Evolutionary conservation across 768 basidiomycete species (phyloP).

Genomic region (Dictyophora rubrovolvata): DNA sequence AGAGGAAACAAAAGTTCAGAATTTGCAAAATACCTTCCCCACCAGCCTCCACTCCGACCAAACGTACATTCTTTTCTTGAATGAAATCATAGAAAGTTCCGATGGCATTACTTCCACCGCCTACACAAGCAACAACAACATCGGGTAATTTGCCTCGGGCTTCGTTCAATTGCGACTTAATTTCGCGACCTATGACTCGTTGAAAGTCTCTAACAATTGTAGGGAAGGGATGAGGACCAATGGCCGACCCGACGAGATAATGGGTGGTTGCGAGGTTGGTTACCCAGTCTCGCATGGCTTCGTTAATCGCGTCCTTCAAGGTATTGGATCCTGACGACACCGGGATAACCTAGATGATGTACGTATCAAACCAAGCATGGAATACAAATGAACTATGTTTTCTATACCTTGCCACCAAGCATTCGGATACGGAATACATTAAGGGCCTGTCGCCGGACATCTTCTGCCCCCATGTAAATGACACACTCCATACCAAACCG

Average conservation of each 20-base stretch:
- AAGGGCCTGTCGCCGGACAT: slow-evolving; percentile 88
- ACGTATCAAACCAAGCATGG: background rate
- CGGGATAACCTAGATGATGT: slow-evolving; percentile 62
- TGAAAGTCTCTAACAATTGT: slow-evolving; percentile 99
- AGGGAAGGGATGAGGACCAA: slow-evolving; percentile 98
- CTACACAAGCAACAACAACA: slow-evolving; percentile 91
- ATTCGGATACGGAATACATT: slow-evolving; percentile 98
- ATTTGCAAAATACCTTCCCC: slow-evolving; percentile 63
- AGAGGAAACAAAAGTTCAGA: no score
- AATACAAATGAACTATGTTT: background rate
- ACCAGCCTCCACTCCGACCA: slow-evolving; percentile 95
- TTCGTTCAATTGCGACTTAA: slow-evolving; percentile 74
- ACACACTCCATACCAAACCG: slow-evolving; percentile 92
- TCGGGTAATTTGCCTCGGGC: slow-evolving; percentile 81
- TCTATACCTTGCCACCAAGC: slow-evolving; percentile 77
- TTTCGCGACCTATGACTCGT: slow-evolving; percentile 87
- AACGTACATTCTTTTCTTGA: slow-evolving; percentile 68
- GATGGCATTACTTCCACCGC: slow-evolving; percentile 96
- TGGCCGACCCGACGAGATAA: slow-evolving; percentile 94
- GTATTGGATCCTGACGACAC: slow-evolving; percentile 91
- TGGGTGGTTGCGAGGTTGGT: slow-evolving; percentile 90
- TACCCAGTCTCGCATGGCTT: slow-evolving; percentile 98
- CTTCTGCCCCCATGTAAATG: slow-evolving; percentile 97
- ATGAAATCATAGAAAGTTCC: slow-evolving; percentile 98
- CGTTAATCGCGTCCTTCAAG: slow-evolving; percentile 96